Conservation (phyloP, 164 flowering plant species). For the Annona squamosa region DNA sequence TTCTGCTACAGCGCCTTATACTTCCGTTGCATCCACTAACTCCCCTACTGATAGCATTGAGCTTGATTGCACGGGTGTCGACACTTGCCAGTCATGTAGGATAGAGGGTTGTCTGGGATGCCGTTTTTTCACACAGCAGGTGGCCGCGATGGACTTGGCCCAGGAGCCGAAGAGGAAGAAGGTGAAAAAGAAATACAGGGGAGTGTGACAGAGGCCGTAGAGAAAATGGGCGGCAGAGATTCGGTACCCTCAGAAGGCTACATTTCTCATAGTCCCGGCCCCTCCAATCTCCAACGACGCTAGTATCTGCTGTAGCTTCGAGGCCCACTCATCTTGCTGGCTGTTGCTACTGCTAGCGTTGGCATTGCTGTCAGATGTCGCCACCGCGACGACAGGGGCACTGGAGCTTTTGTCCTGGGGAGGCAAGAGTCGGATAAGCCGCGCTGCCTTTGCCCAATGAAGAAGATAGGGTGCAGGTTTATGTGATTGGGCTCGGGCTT, state of each 20-base stretch:
- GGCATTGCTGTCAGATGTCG: slow-evolving; percentile 2
- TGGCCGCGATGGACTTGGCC: neutral
- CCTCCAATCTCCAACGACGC: slow-evolving; percentile 13
- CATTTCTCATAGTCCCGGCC: slow-evolving; percentile 30
- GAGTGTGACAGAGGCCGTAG: slow-evolving; percentile 12
- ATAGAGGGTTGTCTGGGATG: slow-evolving; percentile 3
- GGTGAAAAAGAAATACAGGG: slow-evolving; percentile 10
- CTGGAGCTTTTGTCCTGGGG: slow-evolving; percentile 21
- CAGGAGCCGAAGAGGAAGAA: neutral
- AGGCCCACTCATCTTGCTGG: slow-evolving; percentile 20
- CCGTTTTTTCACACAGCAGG: neutral
- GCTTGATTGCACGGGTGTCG: neutral
- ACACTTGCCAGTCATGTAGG: neutral
- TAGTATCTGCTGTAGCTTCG: slow-evolving; percentile 28
- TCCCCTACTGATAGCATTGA: neutral
- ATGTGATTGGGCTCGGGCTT: slow-evolving; percentile 65
- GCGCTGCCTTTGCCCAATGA: slow-evolving; percentile 41
- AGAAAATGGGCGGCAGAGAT: slow-evolving; percentile 12
- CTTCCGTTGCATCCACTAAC: neutral
- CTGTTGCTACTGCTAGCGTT: slow-evolving; percentile 1
- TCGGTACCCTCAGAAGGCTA: slow-evolving; percentile 5
- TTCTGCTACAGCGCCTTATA: no score
- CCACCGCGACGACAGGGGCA: slow-evolving; percentile 4
- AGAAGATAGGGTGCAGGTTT: slow-evolving; percentile 71
- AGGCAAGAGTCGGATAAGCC: slow-evolving; percentile 34